Conservation (phyloP, 208 protist species). For the Phytomonas sp. region DNA sequence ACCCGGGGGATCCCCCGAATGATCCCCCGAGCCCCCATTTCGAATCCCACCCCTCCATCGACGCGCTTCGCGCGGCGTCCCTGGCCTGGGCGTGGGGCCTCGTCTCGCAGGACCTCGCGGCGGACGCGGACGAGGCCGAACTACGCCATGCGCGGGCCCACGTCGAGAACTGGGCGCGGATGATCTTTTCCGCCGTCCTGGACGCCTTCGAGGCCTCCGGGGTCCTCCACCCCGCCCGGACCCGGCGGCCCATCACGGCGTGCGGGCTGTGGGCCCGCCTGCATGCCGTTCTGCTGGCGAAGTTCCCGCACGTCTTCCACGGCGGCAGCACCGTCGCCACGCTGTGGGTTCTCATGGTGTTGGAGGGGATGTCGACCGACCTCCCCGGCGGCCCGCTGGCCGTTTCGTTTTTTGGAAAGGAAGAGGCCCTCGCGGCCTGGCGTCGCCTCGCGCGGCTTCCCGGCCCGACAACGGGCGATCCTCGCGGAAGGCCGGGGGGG, state of each 20-base stretch:
- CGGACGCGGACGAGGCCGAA: not conserved
- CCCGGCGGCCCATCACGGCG: slow-evolving; percentile 22
- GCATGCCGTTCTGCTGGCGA: slow-evolving; percentile 15
- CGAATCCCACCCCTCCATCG: not conserved
- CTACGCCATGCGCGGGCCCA: not conserved
- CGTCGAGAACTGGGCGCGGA: slow-evolving; percentile 1
- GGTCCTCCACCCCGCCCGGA: slow-evolving; percentile 12
- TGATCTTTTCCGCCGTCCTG: slow-evolving; percentile 22
- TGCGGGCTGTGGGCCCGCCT: slow-evolving; percentile 32
- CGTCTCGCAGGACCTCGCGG: not conserved
- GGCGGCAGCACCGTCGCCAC: slow-evolving; percentile 34
- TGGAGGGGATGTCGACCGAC: slow-evolving; percentile 24
- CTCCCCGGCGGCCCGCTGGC: not conserved
- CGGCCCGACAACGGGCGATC: not conserved
- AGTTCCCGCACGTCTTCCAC: slow-evolving; percentile 54
- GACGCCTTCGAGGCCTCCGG: slow-evolving; percentile 24
- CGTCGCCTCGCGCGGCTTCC: not conserved
- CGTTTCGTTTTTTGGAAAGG: slow-evolving; percentile 12
- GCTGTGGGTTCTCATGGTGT: slow-evolving; percentile 27
- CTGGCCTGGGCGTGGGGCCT: not conserved
- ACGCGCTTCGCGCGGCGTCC: not conserved
- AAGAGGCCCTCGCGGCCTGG: slow-evolving; percentile 14
- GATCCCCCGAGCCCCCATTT: not conserved
- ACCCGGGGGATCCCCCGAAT: too few species aligned
- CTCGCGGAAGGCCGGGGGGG: not conserved